phyloP scores from a whole-genome alignment of 1,284 basidiomycete genomes.

The Sanguinoderma infundibulare region DNA sequence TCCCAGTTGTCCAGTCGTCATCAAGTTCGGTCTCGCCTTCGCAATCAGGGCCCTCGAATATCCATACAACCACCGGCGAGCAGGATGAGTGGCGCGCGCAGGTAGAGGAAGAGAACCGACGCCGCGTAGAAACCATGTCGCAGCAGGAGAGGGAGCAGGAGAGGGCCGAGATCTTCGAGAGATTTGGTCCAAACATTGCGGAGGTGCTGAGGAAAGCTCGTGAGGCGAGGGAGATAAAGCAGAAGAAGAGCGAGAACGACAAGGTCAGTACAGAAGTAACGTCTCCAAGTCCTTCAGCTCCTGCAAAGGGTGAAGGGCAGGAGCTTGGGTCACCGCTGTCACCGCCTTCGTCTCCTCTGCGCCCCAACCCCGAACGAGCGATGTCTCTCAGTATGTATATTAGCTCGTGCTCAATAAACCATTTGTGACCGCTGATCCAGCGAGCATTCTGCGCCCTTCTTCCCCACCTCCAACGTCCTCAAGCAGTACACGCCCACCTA shows the following conservation, averaged over 20 bases:
- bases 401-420: slow-evolving; percentile 12
- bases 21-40: background rate
- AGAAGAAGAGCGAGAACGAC: slow-evolving; percentile 3
- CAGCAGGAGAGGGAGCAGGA: slow-evolving; percentile 50
- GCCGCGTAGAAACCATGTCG: slow-evolving; percentile 49
- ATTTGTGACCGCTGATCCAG: slow-evolving; percentile 20
- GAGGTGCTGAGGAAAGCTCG: slow-evolving; percentile 61
- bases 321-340: slow-evolving; percentile 16
- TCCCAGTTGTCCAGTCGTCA: slow-evolving; percentile 22
- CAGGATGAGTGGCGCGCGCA: slow-evolving; percentile 35
- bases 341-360: slow-evolving; percentile 15
- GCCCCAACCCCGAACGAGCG: slow-evolving; percentile 25
- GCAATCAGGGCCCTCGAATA: background rate
- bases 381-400: slow-evolving; percentile 28
- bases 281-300: slow-evolving; percentile 11
- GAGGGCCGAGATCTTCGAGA: slow-evolving; percentile 62
- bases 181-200: slow-evolving; percentile 66
- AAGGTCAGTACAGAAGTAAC: slow-evolving; percentile 17
- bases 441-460: slow-evolving; percentile 24
- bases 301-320: slow-evolving; percentile 8
- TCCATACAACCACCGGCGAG: background rate
- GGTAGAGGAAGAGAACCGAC: slow-evolving; percentile 48
- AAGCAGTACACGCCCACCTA: slow-evolving; percentile 45
- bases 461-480: slow-evolving; percentile 36
- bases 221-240: slow-evolving; percentile 34